Percentiles rank a stretch among this genome's conserved stretches.
phyloP scores from a whole-genome alignment of 805 yeast genomes.

The Wickerhamiella occidentalis region DNA sequence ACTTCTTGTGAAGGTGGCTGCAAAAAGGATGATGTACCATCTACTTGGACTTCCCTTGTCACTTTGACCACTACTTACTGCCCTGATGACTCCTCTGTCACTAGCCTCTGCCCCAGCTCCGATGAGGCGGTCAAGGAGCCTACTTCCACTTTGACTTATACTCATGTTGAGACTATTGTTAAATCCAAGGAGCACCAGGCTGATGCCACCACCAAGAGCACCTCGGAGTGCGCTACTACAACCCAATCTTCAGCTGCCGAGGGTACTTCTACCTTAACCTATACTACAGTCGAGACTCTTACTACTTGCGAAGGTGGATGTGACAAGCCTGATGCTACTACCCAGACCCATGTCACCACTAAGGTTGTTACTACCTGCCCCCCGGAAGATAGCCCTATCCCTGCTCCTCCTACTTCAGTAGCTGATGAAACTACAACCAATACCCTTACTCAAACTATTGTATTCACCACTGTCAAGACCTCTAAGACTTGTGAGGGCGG shows the following conservation, averaged over 20 bases:
- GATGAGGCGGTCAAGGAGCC: too few relatives aligned
- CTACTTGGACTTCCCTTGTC: constrained; percentile 1
- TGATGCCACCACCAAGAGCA: neutral
- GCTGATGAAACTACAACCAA: neutral
- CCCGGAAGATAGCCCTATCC: neutral
- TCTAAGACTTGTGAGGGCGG: too few relatives aligned
- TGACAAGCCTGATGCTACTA: constrained; percentile 1
- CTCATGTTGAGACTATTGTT: constrained; percentile 1
- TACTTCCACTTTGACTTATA: neutral
- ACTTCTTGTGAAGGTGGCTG: constrained; percentile 5
- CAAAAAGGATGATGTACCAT: neutral
- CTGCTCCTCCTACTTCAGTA: too few relatives aligned
- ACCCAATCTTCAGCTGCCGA: neutral
- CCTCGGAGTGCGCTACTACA: too few relatives aligned
- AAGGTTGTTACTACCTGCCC: constrained; percentile 4
- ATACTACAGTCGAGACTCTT: constrained; percentile 4
- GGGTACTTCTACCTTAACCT: neutral
- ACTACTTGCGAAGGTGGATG: constrained; percentile 8
- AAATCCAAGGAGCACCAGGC: neutral
- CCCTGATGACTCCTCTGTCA: neutral
- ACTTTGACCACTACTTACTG: constrained; percentile 7
- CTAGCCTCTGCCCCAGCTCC: neutral
- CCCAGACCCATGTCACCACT: neutral
- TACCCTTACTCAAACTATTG: neutral
- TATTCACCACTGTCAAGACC: too few relatives aligned